Conservation (phyloP, 257 asterid species). For the Sherardia arvensis region DNA sequence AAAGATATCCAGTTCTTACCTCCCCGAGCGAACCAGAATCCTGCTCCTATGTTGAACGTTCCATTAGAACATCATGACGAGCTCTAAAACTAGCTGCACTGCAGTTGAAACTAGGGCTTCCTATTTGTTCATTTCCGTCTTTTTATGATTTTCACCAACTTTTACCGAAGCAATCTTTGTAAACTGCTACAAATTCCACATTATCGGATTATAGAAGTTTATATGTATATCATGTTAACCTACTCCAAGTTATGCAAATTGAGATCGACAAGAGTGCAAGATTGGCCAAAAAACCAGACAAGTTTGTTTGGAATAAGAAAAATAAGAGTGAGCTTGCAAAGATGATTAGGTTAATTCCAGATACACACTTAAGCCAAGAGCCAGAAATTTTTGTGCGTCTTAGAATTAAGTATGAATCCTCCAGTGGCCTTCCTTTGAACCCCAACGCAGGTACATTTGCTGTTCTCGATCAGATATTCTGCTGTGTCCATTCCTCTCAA, state of each 20-base stretch:
- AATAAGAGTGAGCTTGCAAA: neutral
- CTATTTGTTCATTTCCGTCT: too few species aligned
- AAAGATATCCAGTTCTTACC: slow-evolving; percentile 38
- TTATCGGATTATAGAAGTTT: too few species aligned
- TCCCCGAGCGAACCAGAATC: slow-evolving; percentile 34
- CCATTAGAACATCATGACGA: slow-evolving; percentile 72
- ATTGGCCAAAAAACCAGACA: neutral
- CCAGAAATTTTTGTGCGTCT: slow-evolving; percentile 69
- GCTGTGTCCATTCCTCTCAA: slow-evolving; percentile 55
- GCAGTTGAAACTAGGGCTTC: neutral
- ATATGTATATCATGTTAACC: too few species aligned
- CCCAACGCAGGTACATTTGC: slow-evolving; percentile 73
- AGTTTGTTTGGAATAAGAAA: neutral
- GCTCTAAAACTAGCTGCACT: slow-evolving; percentile 33
- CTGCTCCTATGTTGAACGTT: slow-evolving; percentile 31
- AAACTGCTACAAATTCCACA: too few species aligned
- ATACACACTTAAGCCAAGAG: slow-evolving; percentile 41
- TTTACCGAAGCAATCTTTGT: too few species aligned
- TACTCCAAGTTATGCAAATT: too few species aligned
- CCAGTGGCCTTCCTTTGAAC: slow-evolving; percentile 65
- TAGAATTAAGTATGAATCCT: slow-evolving; percentile 68
- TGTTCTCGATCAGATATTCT: slow-evolving; percentile 55
- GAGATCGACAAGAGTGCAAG: neutral
- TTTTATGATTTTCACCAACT: too few species aligned
- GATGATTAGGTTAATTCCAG: neutral